A percentile compares a stretch with the other conserved stretches of the same genome.
These are phyloP conservation scores for Aspergillus nidulans DNA, from an alignment of 495 filamentous ascomycete species.

Conservation along the genomic window DNA sequence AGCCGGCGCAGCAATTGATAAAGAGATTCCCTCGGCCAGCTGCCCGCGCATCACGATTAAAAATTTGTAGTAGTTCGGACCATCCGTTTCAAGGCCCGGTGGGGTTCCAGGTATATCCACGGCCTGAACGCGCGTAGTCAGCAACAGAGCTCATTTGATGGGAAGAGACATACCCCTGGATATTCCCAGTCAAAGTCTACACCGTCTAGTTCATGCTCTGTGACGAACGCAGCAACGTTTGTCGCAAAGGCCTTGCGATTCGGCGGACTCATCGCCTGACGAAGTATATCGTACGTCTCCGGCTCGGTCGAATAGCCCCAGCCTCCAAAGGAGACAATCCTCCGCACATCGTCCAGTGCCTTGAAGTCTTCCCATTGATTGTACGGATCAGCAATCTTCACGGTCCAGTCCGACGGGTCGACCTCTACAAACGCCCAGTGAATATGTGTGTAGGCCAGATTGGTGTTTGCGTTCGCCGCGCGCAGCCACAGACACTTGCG, in stretches of 20 bases:
- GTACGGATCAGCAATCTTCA: conserved; percentile 18
- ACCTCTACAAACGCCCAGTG: conserved; percentile 41
- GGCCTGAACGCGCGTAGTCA: conserved; percentile 1
- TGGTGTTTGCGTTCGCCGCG: conserved; percentile 6
- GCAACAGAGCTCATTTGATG: neutral
- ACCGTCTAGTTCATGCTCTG: conserved; percentile 30
- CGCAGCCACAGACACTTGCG: conserved; percentile 19
- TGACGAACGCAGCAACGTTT: conserved; percentile 33
- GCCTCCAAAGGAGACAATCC: conserved; percentile 45
- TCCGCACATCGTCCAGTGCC: conserved; percentile 18
- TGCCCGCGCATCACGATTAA: conserved; percentile 9
- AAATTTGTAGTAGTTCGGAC: conserved; percentile 22
- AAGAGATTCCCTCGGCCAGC: neutral
- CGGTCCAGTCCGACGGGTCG: conserved; percentile 10
- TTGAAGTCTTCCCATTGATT: conserved; percentile 25
- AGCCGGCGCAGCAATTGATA: conserved; percentile 22
- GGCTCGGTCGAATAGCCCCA: conserved; percentile 40
- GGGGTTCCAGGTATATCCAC: conserved; percentile 41
- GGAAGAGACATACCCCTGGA: conserved; percentile 14
- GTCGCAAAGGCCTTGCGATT: conserved; percentile 31
- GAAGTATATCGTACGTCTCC: conserved; percentile 33
- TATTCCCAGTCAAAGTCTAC: conserved; percentile 44
- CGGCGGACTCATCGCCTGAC: conserved; percentile 26
- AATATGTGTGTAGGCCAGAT: conserved; percentile 38
- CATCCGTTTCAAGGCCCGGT: conserved; percentile 17